Conservation (phyloP, 2,329 filamentous ascomycete species). For the Amauroascus niger region DNA sequence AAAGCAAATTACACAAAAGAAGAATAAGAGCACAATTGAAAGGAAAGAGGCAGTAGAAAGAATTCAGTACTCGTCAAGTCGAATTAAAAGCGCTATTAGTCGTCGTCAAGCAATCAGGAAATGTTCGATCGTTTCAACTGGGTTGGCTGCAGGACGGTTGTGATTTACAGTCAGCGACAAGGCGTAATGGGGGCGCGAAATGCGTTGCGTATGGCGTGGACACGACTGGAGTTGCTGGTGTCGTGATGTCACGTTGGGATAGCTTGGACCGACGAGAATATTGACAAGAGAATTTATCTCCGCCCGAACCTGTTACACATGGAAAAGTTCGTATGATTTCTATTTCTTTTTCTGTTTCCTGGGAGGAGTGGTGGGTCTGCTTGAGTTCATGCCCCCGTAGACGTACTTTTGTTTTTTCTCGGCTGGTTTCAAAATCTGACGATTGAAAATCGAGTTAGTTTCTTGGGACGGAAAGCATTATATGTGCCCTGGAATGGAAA, state of each 20-base stretch:
- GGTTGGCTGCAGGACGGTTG: neutral
- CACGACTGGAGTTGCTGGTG: neutral
- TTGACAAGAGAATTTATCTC: constrained; percentile 52
- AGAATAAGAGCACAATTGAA: neutral
- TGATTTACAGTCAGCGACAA: neutral
- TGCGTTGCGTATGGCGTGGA: neutral
- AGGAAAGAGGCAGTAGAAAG: neutral
- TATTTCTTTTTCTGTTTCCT: constrained; percentile 62
- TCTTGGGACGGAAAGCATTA: constrained; percentile 1
- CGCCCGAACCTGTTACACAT: constrained; percentile 86
- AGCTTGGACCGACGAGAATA: constrained; percentile 1
- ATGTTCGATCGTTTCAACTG: neutral
- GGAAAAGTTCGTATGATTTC: constrained; percentile 61
- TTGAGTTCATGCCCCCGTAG: constrained; percentile 60
- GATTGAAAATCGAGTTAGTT: constrained; percentile 16
- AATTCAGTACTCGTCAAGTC: neutral
- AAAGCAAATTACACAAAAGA: constrained; percentile 10
- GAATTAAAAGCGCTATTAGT: neutral
- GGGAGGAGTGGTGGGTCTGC: constrained; percentile 60
- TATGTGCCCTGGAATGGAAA: constrained; percentile 14
- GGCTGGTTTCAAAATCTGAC: constrained; percentile 92
- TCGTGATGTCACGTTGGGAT: neutral
- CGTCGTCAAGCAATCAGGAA: neutral
- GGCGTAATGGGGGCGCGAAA: neutral
- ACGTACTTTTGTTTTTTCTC: constrained; percentile 99